Evolutionary conservation across 108 stramenopile species (phyloP).

Genomic region (Fragilaria crotonensis): DNA sequence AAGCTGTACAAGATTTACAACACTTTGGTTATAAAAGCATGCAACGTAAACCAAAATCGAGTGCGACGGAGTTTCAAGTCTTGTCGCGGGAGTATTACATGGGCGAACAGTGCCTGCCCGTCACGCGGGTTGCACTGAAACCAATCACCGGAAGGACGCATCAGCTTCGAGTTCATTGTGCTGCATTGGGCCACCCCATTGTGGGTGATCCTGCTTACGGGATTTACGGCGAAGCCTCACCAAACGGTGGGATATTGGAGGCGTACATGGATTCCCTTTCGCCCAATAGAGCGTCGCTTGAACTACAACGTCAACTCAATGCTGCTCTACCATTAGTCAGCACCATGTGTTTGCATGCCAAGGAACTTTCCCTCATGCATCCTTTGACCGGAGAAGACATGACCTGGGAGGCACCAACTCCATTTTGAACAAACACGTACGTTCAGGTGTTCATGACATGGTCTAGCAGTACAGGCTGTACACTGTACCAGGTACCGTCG

Average conservation of each 20-base stretch:
- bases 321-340: conserved; percentile 19
- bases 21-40: conserved; percentile 59
- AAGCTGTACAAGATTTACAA: conserved; percentile 48
- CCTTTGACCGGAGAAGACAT: conserved; percentile 51
- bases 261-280: conserved; percentile 13
- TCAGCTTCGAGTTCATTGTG: conserved; percentile 82
- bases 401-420: conserved; percentile 27
- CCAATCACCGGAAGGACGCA: conserved; percentile 63
- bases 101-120: conserved; percentile 20
- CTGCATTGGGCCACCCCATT: conserved; percentile 80
- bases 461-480: too few relatives aligned
- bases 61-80: conserved; percentile 56
- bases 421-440: conserved; percentile 31
- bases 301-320: conserved; percentile 28
- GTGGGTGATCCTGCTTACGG: conserved; percentile 79
- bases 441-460: too few relatives aligned
- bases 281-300: conserved; percentile 22
- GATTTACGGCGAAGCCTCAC: conserved; percentile 46
- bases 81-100: conserved; percentile 30
- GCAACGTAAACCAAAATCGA: conserved; percentile 61
- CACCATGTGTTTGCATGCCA: conserved; percentile 74
- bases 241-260: conserved; percentile 30
- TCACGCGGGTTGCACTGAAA: conserved; percentile 48
- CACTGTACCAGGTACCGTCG: too few relatives aligned
- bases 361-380: conserved; percentile 44